Evolutionary conservation across 2,329 filamentous ascomycete species (phyloP).

Genomic region (Exserohilum rostratum): DNA sequence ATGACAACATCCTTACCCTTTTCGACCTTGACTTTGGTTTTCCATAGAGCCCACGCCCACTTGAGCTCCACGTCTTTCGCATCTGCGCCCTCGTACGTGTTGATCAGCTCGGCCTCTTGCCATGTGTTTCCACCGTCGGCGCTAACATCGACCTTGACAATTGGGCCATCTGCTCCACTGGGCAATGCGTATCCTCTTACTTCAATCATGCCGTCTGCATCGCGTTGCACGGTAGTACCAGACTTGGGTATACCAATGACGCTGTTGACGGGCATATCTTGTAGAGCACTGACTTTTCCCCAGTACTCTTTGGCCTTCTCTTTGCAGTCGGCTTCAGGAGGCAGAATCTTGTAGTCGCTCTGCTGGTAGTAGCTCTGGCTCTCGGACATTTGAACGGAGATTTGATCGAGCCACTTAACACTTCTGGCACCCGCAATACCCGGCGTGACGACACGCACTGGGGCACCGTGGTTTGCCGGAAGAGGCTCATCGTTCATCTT

Average conservation of each 20-base stretch:
- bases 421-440: constrained; percentile 60
- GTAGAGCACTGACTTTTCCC: constrained; percentile 57
- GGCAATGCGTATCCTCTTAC: constrained; percentile 64
- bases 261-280: constrained; percentile 64
- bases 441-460: constrained; percentile 59
- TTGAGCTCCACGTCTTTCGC: constrained; percentile 46
- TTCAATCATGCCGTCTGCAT: constrained; percentile 52
- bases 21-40: constrained; percentile 50
- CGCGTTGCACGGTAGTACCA: constrained; percentile 51
- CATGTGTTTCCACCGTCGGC: constrained; percentile 58
- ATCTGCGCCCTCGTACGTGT: constrained; percentile 20
- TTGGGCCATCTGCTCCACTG: constrained; percentile 58
- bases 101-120: constrained; percentile 54
- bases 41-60: constrained; percentile 66
- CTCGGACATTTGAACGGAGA: constrained; percentile 59
- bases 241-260: constrained; percentile 58
- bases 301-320: constrained; percentile 61
- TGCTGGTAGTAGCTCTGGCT: constrained; percentile 63
- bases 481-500: constrained; percentile 59
- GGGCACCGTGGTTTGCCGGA: constrained; percentile 58
- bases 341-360: constrained; percentile 65
- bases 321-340: constrained; percentile 56
- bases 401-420: constrained; percentile 63
- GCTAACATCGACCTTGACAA: constrained; percentile 61
- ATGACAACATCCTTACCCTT: constrained; percentile 53